Evolutionary conservation across 345 rosid species (phyloP).

Genomic region (Sapria himalayana): DNA sequence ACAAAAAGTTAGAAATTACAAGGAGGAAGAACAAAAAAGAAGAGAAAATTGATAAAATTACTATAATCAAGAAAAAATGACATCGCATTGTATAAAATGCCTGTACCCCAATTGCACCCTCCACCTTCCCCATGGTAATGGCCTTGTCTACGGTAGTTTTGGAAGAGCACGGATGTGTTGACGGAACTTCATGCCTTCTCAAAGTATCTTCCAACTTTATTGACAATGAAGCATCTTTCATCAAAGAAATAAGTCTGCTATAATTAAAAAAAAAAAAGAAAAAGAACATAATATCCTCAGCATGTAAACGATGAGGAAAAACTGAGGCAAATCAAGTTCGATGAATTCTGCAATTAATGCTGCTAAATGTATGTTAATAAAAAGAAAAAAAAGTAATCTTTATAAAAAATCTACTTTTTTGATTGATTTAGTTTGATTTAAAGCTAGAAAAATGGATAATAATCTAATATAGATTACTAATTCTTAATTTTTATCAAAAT

Average conservation of each 20-base stretch:
- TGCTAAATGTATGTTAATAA: no score
- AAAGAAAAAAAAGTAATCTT: no score
- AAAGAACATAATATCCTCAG: not conserved
- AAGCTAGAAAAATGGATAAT: no score
- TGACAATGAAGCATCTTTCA: conserved; percentile 34
- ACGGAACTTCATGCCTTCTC: conserved; percentile 26
- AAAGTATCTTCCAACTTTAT: conserved; percentile 29
- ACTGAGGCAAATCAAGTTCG: no score
- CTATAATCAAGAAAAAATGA: not conserved
- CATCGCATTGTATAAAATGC: not conserved
- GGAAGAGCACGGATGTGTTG: conserved; percentile 24
- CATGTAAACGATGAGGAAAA: no score
- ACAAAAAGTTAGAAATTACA: conserved; percentile 2
- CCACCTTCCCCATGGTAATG: conserved; percentile 64
- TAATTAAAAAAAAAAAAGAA: conserved; percentile 8
- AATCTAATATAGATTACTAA: no score
- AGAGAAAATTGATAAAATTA: no score
- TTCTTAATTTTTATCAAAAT: no score
- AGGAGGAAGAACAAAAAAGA: not conserved
- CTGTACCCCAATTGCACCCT: conserved; percentile 63
- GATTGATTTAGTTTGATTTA: no score
- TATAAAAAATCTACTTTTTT: no score
- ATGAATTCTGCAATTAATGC: no score
- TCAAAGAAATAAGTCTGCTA: conserved; percentile 31
- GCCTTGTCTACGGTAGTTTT: conserved; percentile 33